These are phyloP conservation scores for Mortierella hygrophila DNA, from an alignment of 192 early-diverging fungal species.

Conservation along the genomic window DNA sequence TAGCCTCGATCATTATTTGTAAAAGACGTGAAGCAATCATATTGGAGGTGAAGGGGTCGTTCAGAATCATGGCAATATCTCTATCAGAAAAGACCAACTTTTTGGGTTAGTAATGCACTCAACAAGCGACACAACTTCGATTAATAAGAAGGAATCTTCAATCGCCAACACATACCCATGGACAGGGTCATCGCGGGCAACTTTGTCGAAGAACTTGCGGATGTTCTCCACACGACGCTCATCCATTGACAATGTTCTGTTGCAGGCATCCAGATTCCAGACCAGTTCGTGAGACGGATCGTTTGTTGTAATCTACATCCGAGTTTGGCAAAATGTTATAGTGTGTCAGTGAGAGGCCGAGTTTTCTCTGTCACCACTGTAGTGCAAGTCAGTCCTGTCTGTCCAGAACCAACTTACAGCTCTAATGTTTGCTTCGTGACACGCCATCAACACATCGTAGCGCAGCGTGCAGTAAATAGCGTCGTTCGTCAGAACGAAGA, in stretches of 20 bases:
- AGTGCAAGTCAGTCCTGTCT: background rate
- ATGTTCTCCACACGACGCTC: constrained; percentile 66
- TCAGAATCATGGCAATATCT: constrained; percentile 70
- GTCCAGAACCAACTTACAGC: constrained; percentile 32
- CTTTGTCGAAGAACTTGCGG: constrained; percentile 66
- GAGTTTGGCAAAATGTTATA: background rate
- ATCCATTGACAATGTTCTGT: constrained; percentile 68
- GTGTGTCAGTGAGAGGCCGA: background rate
- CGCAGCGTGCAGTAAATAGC: constrained; percentile 60
- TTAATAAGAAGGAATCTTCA: background rate
- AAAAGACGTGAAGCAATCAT: constrained; percentile 64
- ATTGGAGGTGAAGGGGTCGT: constrained; percentile 65
- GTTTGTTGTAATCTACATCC: constrained; percentile 58
- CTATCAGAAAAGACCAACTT: constrained; percentile 24
- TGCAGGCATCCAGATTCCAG: constrained; percentile 70
- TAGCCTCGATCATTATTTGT: constrained; percentile 46
- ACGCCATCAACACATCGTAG: constrained; percentile 69
- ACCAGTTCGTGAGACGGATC: constrained; percentile 67
- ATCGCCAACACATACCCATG: constrained; percentile 53
- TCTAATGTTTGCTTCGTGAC: constrained; percentile 66
- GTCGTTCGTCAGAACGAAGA: constrained; percentile 52
- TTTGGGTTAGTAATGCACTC: background rate
- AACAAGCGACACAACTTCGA: background rate
- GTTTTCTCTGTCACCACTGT: background rate
- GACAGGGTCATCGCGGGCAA: constrained; percentile 60